Conservation (phyloP, 495 filamentous ascomycete species). For the Xylaria telfairii region DNA sequence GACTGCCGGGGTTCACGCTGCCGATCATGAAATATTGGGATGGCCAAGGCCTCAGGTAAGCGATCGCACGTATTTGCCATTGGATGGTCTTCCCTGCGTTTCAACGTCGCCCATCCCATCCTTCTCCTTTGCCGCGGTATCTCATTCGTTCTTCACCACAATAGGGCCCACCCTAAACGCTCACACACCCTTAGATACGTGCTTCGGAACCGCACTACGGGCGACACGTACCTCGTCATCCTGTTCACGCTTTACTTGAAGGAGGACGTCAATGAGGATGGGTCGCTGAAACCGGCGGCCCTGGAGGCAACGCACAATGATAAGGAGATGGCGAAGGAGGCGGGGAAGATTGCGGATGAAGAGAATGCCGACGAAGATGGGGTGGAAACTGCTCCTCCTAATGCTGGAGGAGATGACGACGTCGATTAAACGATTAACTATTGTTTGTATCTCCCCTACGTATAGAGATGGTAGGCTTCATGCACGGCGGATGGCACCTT, state of each 20-base stretch:
- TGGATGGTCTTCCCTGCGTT: conserved; percentile 17
- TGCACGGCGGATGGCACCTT: background rate
- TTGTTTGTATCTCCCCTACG: background rate
- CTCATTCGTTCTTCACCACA: conserved; percentile 6
- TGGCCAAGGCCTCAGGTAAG: conserved; percentile 64
- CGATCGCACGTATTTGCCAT: conserved; percentile 7
- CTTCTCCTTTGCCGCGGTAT: conserved; percentile 8
- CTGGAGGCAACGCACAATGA: conserved; percentile 25
- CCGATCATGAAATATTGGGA: conserved; percentile 83
- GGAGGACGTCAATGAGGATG: conserved; percentile 65
- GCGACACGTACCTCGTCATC: conserved; percentile 77
- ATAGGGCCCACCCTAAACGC: conserved; percentile 50
- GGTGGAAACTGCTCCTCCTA: background rate
- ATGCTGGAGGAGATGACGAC: background rate
- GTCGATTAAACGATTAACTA: conserved; percentile 1
- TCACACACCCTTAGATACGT: conserved; percentile 83
- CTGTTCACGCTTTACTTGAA: conserved; percentile 74
- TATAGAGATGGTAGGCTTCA: background rate
- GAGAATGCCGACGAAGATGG: background rate
- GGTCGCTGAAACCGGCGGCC: conserved; percentile 55
- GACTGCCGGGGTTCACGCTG: conserved; percentile 77
- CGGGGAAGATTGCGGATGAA: background rate
- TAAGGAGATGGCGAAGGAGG: background rate
- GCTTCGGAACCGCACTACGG: conserved; percentile 74
- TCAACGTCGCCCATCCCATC: conserved; percentile 23